These are phyloP conservation scores for Graphilbum sp. DNA, from an alignment of 2,329 filamentous ascomycete species.

Conservation along the genomic window DNA sequence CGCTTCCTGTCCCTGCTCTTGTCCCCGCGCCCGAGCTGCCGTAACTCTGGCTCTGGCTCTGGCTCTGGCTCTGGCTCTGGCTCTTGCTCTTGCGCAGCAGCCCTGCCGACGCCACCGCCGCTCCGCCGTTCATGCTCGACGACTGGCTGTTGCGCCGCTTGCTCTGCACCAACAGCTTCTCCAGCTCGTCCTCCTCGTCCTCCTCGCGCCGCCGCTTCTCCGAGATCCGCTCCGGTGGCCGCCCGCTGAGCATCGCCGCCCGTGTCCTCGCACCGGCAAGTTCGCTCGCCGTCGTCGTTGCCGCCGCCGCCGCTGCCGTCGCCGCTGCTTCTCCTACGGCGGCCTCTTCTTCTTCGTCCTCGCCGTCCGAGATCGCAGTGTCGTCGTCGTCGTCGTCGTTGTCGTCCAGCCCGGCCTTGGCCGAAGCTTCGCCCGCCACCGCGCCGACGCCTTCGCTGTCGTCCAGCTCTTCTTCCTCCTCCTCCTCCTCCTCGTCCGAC, in stretches of 20 bases:
- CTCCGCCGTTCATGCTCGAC: conserved; percentile 13
- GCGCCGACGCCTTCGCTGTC: neutral
- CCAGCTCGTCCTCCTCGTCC: conserved; percentile 83
- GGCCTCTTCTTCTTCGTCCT: conserved; percentile 2
- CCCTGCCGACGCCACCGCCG: conserved; percentile 21
- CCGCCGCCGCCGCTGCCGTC: neutral
- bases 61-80: no score
- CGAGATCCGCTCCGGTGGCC: conserved; percentile 59
- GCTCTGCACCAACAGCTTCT: conserved; percentile 56
- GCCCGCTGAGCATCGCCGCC: neutral
- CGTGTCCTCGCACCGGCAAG: no score
- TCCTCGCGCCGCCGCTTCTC: conserved; percentile 87
- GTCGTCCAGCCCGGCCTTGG: no score
- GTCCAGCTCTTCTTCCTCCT: neutral
- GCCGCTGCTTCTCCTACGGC: neutral
- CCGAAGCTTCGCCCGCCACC: no score
- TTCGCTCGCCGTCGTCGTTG: neutral
- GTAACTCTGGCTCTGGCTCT: no score
- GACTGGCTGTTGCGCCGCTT: conserved; percentile 40
- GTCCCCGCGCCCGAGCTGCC: no score
- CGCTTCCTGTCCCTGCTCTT: no score
- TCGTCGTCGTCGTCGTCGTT: neutral
- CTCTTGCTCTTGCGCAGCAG: conserved; percentile 25
- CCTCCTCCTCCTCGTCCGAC: conserved; percentile 64
- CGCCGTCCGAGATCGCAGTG: neutral